Conservation (phyloP, 2,329 filamentous ascomycete species). For the Neophaeococcomyces aloes region DNA sequence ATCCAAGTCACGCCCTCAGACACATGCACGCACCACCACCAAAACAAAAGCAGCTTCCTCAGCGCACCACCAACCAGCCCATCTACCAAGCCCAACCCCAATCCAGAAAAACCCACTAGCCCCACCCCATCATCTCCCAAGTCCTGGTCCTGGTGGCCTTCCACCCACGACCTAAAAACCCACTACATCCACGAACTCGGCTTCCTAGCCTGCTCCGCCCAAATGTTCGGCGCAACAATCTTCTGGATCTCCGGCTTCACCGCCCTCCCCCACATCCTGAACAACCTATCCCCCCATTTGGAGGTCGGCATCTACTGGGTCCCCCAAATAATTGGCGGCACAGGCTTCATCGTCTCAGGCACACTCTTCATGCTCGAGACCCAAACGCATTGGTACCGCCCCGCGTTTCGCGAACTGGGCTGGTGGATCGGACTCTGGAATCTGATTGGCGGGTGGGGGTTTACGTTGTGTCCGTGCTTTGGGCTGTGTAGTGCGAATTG, state of each 20-base stretch:
- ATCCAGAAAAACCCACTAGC: slow-evolving; percentile 12
- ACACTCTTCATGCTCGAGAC: slow-evolving; percentile 57
- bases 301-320: slow-evolving; percentile 51
- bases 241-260: slow-evolving; percentile 57
- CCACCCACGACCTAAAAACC: slow-evolving; percentile 43
- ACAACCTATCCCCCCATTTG: slow-evolving; percentile 36
- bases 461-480: slow-evolving; percentile 46
- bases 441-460: slow-evolving; percentile 51
- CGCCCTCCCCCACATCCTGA: slow-evolving; percentile 46
- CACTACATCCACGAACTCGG: slow-evolving; percentile 54
- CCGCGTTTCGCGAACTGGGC: slow-evolving; percentile 46
- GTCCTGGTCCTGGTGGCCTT: slow-evolving; percentile 52
- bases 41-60: slow-evolving; percentile 27
- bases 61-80: not conserved
- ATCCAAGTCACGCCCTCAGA: slow-evolving; percentile 8
- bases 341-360: slow-evolving; percentile 50
- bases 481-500: slow-evolving; percentile 36
- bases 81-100: not conserved
- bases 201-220: slow-evolving; percentile 49
- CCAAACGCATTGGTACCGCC: slow-evolving; percentile 52
- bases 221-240: slow-evolving; percentile 50
- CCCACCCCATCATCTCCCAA: too few relatives aligned
- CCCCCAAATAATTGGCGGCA: slow-evolving; percentile 52
- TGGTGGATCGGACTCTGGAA: slow-evolving; percentile 62
- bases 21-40: slow-evolving; percentile 34